Evolutionary conservation across 2,329 filamentous ascomycete species (phyloP).

Genomic region (Nigrospora oryzae): DNA sequence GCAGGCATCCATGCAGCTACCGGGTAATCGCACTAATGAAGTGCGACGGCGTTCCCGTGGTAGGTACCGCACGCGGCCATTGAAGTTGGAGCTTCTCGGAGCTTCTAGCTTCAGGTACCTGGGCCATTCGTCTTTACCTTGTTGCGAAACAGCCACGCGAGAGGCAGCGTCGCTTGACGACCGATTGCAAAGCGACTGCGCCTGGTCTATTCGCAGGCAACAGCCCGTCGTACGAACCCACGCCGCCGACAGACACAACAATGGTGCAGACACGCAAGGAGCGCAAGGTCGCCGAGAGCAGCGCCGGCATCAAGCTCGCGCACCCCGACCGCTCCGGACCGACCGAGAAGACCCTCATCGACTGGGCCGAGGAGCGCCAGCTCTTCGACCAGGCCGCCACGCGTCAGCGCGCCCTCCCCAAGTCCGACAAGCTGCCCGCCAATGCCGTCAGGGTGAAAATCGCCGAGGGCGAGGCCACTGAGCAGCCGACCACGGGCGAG

Average conservation of each 20-base stretch:
- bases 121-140: too few species aligned
- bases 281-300: conserved; percentile 19
- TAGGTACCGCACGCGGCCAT: too few species aligned
- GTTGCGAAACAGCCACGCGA: too few species aligned
- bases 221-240: neutral
- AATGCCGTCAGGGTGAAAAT: conserved; percentile 14
- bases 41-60: too few species aligned
- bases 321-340: conserved; percentile 62
- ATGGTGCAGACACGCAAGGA: conserved; percentile 45
- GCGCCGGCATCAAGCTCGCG: conserved; percentile 47
- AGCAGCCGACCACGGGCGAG: conserved; percentile 30
- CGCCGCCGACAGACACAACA: neutral
- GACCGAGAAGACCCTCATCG: conserved; percentile 59
- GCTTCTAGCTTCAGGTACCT: too few species aligned
- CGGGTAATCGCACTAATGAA: too few species aligned
- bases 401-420: conserved; percentile 21
- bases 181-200: too few species aligned
- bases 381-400: conserved; percentile 43
- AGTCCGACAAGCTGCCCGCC: conserved; percentile 11
- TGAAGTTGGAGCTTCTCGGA: too few species aligned
- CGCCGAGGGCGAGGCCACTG: conserved; percentile 17
- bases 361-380: conserved; percentile 59
- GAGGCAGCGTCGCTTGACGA: too few species aligned
- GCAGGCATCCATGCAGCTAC: too few species aligned
- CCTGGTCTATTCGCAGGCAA: neutral